Evolutionary conservation across 2,329 filamentous ascomycete genomes (phyloP).

Genomic region (Diatrype stigma): DNA sequence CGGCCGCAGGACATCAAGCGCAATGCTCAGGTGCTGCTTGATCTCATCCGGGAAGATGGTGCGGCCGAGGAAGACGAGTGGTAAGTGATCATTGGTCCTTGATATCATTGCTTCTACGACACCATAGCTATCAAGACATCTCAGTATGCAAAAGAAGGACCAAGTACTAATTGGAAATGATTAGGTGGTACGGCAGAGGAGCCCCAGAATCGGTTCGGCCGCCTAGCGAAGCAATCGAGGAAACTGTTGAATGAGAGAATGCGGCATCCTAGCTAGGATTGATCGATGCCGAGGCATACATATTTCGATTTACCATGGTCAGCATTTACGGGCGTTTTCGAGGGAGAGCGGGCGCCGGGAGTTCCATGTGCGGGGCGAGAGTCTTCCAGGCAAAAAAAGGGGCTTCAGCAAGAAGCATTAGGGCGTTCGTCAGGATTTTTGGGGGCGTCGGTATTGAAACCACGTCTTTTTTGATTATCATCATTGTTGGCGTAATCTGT

Average conservation of each 20-base stretch:
- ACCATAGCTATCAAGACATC: too few species aligned
- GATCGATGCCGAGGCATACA: conserved; percentile 8
- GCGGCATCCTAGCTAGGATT: conserved; percentile 4
- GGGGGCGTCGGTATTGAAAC: background rate
- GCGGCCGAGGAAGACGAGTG: conserved; percentile 58
- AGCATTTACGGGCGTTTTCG: conserved; percentile 29
- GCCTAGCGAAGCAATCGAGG: conserved; percentile 46
- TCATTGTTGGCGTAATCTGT: background rate
- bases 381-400: background rate
- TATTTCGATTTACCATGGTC: conserved; percentile 2
- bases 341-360: background rate
- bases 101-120: too few species aligned
- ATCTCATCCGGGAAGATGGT: conserved; percentile 60
- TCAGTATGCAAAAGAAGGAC: too few species aligned
- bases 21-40: conserved; percentile 58
- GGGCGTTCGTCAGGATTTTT: background rate
- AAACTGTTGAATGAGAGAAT: conserved; percentile 36
- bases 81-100: conserved; percentile 16
- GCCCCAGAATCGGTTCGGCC: conserved; percentile 53
- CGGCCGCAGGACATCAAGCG: conserved; percentile 58
- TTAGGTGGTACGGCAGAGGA: conserved; percentile 47
- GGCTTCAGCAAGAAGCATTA: background rate
- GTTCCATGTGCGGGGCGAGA: background rate
- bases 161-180: background rate
- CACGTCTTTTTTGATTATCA: background rate